Percentiles rank a stretch among this genome's conserved stretches.
phyloP scores from a whole-genome alignment of 2,329 filamentous ascomycete genomes.

The Teratosphaeria destructans region DNA sequence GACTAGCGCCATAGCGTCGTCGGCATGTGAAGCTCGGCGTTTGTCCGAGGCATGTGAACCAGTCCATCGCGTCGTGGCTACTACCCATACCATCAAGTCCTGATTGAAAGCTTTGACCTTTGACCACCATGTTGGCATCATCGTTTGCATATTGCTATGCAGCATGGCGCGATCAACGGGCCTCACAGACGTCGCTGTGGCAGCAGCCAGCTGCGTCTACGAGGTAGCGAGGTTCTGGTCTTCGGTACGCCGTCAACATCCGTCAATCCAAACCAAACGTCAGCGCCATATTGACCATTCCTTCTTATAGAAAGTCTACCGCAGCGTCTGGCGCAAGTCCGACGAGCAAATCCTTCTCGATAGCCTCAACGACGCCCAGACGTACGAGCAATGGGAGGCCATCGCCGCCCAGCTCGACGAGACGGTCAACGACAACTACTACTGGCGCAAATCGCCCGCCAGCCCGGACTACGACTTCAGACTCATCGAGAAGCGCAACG shows the following conservation, averaged over 20 bases:
- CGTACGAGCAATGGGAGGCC: constrained; percentile 53
- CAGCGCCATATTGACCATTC: neutral
- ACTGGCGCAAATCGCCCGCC: constrained; percentile 54
- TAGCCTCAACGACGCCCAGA: constrained; percentile 6
- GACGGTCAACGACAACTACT: constrained; percentile 68
- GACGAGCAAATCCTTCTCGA: constrained; percentile 8
- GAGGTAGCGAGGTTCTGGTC: constrained; percentile 1
- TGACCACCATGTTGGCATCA: neutral
- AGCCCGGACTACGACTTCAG: constrained; percentile 60
- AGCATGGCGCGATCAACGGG: neutral
- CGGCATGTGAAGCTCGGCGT: neutral
- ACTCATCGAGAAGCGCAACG: constrained; percentile 59
- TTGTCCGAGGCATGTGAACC: no score
- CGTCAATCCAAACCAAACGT: neutral
- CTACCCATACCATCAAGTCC: neutral
- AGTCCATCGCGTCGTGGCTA: neutral
- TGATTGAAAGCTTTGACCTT: neutral
- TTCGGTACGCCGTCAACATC: neutral
- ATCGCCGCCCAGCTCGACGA: constrained; percentile 68
- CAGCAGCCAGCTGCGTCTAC: neutral
- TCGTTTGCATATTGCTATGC: neutral
- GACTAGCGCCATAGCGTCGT: neutral
- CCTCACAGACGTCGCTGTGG: neutral
- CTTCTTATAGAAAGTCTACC: neutral
- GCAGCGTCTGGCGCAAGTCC: neutral